Evolutionary conservation across 2,329 filamentous ascomycete species (phyloP), one percentile per base, ranked within the genome.

Genomic region (Diplodia seriata): DNA sequence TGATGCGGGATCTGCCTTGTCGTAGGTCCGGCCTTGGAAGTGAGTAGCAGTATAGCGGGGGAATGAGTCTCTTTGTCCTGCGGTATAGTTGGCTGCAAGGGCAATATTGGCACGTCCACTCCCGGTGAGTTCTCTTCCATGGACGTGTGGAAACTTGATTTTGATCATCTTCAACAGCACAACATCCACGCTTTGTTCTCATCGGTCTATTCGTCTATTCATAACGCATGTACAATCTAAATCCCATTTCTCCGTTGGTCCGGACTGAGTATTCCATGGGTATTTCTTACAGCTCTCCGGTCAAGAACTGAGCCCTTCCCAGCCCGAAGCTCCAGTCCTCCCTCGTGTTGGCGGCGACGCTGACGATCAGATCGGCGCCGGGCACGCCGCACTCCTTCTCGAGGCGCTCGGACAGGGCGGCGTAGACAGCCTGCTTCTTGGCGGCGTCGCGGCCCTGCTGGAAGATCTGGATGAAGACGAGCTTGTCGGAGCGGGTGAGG

Each of bases 301-400:
- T 73, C 66, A 76, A 70, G 61, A 76, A 77, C 66, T 77, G 76
- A 49, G 76, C 75, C 50, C 72, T 67, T 1, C 74, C 74, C 33
- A 70, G 64, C 6, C 75, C 75, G 69, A 77, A 76, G 69, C 73
- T 76, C 75, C 76, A 77, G 70, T 77, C 74, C 55, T 74, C 74
- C 69, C 70, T 72, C 23, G 69, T 71, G 68, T 75, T 76, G 51
- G 66, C 53, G 26, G 68, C 66, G 62, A 70, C 69, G 50, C 70
- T 73, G 18, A 78, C 67, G 57, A 78, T 73, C 67, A 77, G 69
- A 69, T 77, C 75, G 11, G 72, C 65, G 1, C 71, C 71, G 33
- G 71, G 66, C 0, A 77, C 26, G 14, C 70, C 72, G 40, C 71
- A 72, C 56, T 73, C 68, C 18, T 64, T 57, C 49, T 71, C 70